These are phyloP conservation scores for Tricholoma sp. DNA, from an alignment of 768 basidiomycete species.

Conservation along the genomic window DNA sequence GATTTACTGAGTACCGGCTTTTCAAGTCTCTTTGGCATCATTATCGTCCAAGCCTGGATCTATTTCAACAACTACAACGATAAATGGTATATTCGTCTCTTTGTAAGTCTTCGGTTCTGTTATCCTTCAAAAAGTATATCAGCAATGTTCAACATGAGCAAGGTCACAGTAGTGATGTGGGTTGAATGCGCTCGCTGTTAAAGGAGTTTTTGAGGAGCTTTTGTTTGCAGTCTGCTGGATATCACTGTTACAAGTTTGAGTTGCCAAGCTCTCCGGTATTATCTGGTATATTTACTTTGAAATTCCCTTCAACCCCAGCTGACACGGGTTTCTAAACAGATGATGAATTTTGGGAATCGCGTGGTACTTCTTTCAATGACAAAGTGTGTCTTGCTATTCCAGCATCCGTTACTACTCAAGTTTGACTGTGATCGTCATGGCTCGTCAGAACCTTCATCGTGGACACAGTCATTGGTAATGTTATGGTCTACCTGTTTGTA, in stretches of 20 bases:
- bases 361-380: neutral
- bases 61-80: slow-evolving; percentile 9
- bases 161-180: neutral
- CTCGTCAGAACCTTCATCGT: neutral
- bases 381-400: neutral
- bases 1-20: no score
- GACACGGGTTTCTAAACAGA: neutral
- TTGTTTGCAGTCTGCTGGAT: neutral
- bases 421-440: no score
- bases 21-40: slow-evolving; percentile 6
- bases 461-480: neutral
- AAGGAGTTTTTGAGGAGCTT: no score
- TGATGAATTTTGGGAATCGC: neutral
- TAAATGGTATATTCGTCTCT: neutral
- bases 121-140: neutral
- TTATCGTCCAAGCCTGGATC: slow-evolving; percentile 8
- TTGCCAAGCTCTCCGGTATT: neutral
- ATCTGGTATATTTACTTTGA: neutral
- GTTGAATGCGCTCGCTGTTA: no score
- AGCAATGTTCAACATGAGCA: neutral
- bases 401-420: neutral
- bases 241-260: neutral
- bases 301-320: neutral
- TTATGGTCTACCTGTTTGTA: neutral
- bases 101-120: neutral